Conservation (phyloP, 1,284 basidiomycete genomes). For the Melampsora abietis-canadensis region DNA sequence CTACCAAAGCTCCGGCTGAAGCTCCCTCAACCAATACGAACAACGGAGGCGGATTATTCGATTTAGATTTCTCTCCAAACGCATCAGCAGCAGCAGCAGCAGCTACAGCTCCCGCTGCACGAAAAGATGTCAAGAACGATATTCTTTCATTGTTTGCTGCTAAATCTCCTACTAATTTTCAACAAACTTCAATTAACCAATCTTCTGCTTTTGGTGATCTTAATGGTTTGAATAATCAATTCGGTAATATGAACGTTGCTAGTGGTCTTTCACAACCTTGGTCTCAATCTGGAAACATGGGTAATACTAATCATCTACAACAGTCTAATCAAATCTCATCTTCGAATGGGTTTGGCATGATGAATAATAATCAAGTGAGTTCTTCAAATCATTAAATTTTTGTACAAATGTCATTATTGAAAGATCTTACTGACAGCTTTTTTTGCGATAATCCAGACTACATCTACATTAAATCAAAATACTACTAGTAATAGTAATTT, state of each 20-base stretch:
- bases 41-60: conserved; percentile 67
- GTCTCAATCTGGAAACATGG: neutral
- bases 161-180: conserved; percentile 19
- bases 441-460: neutral
- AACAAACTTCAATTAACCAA: neutral
- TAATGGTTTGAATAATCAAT: conserved; percentile 35
- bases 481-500: neutral
- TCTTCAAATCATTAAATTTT: neutral
- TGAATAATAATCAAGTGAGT: neutral
- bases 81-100: conserved; percentile 54
- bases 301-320: too few species aligned
- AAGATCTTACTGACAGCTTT: neutral
- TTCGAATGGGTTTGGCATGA: neutral
- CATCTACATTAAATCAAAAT: conserved; percentile 2
- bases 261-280: conserved; percentile 2
- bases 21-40: conserved; percentile 48
- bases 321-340: neutral
- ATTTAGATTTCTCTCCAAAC: conserved; percentile 74
- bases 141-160: conserved; percentile 79
- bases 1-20: conserved; percentile 53
- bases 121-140: conserved; percentile 75
- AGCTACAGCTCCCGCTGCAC: conserved; percentile 52
- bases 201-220: neutral
- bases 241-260: conserved; percentile 31
- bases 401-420: neutral